These are phyloP conservation scores for Ensete ventricosum DNA, from an alignment of 176 grass and related monocot genomes.

Conservation along the genomic window DNA sequence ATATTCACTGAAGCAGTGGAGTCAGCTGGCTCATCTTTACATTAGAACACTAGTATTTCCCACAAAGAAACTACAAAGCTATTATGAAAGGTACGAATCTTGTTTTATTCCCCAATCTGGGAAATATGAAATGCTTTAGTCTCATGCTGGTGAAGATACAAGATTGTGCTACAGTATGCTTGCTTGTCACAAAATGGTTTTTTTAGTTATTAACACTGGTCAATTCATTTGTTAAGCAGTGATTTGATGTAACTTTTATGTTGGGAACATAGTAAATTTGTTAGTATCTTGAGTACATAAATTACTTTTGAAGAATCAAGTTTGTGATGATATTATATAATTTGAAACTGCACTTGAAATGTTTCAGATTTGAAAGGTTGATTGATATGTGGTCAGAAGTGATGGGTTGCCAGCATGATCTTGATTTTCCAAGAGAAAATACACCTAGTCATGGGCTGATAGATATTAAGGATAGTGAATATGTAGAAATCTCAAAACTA, in stretches of 20 bases:
- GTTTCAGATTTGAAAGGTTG: constrained; percentile 73
- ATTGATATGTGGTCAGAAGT: constrained; percentile 59
- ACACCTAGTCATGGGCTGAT: constrained; percentile 30
- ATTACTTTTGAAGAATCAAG: not conserved
- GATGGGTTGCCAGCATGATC: constrained; percentile 21
- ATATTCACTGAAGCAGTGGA: constrained; percentile 57
- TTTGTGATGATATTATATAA: not conserved
- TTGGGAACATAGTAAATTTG: not conserved
- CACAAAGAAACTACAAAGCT: constrained; percentile 68
- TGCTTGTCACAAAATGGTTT: not conserved
- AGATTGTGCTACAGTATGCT: not conserved
- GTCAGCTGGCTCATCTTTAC: constrained; percentile 63
- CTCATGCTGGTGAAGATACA: not conserved
- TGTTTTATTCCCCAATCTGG: not conserved
- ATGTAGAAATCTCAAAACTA: constrained; percentile 37
- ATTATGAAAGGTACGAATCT: constrained; percentile 69
- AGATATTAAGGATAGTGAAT: constrained; percentile 33
- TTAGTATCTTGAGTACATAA: not conserved
- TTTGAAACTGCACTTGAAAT: constrained; percentile 10
- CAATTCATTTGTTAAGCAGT: not conserved
- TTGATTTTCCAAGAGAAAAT: constrained; percentile 28
- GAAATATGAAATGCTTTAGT: not conserved
- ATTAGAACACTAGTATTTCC: constrained; percentile 68
- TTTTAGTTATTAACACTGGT: not conserved
- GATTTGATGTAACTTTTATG: too few species aligned